A percentile compares a stretch with the other conserved stretches of the same genome.
Conservation (phyloP, 75 land plant species). For the Azolla pinnata region DNA sequence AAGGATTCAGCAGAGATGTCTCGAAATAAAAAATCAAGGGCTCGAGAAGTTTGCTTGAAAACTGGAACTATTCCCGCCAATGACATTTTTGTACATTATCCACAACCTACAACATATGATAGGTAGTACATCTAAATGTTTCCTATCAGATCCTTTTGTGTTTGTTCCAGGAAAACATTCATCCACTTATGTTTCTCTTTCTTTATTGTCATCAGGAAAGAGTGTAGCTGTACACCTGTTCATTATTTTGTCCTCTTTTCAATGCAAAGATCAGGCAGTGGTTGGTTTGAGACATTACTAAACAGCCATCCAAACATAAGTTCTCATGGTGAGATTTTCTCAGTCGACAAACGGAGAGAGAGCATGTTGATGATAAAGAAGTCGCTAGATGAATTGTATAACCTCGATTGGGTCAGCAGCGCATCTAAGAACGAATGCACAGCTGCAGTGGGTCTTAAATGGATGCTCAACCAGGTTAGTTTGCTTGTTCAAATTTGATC, state of each 20-base stretch:
- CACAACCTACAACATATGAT: constrained; percentile 42
- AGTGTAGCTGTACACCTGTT: constrained; percentile 72
- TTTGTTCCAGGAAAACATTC: not conserved
- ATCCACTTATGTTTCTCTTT: not conserved
- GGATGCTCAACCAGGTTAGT: constrained; percentile 92
- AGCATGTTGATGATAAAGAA: constrained; percentile 34
- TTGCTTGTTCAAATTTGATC: not conserved
- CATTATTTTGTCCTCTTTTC: constrained; percentile 66
- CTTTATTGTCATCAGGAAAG: constrained; percentile 33
- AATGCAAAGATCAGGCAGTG: constrained; percentile 86
- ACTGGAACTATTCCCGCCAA: not conserved
- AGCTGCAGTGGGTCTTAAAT: constrained; percentile 79
- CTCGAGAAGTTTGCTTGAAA: not conserved
- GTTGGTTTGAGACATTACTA: constrained; percentile 82
- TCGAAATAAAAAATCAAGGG: not conserved
- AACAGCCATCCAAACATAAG: constrained; percentile 73
- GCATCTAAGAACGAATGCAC: constrained; percentile 75
- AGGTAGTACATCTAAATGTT: constrained; percentile 28
- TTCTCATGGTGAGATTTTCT: constrained; percentile 73
- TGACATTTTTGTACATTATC: constrained; percentile 32
- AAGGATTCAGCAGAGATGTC: not conserved
- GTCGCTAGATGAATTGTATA: constrained; percentile 55
- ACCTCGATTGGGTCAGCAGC: constrained; percentile 70
- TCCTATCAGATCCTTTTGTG: not conserved
- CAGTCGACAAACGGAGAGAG: constrained; percentile 32